These are phyloP conservation scores for Thozetella sp. DNA, from an alignment of 495 filamentous ascomycete species.

Conservation along the genomic window DNA sequence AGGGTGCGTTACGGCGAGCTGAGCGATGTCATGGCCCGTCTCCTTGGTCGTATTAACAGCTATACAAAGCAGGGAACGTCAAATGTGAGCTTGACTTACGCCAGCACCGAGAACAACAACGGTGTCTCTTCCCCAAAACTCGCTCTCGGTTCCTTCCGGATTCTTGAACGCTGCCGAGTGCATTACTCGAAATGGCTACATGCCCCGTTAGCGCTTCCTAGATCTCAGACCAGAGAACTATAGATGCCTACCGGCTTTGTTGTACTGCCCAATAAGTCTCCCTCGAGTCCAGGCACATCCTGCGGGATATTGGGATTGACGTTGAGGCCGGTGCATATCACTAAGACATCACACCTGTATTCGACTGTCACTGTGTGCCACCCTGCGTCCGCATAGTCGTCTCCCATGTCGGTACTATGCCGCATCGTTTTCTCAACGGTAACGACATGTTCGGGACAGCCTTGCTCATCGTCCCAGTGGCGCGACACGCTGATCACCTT, in stretches of 20 bases:
- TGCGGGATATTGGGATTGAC: constrained; percentile 29
- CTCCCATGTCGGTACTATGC: background rate
- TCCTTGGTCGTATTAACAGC: constrained; percentile 12
- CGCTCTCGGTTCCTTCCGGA: constrained; percentile 7
- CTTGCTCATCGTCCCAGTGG: constrained; percentile 7
- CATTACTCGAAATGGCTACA: constrained; percentile 17
- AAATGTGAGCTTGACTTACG: background rate
- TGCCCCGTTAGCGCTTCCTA: too few species aligned
- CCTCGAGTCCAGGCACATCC: constrained; percentile 25
- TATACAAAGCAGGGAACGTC: too few species aligned
- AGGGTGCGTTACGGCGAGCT: constrained; percentile 31
- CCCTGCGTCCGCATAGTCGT: background rate
- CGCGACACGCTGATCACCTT: constrained; percentile 3
- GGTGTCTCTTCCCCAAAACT: constrained; percentile 27
- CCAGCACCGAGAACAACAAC: constrained; percentile 36
- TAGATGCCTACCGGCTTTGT: too few species aligned
- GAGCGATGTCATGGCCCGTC: constrained; percentile 36
- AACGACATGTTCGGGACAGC: constrained; percentile 18
- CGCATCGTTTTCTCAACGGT: constrained; percentile 3
- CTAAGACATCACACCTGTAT: constrained; percentile 30
- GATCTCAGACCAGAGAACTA: too few species aligned
- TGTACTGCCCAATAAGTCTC: too few species aligned
- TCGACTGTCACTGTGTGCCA: background rate
- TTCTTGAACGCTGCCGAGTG: constrained; percentile 38
- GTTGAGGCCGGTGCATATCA: constrained; percentile 37